Base-by-base conservation (phyloP, 306 rosid species). In the Fragaria nilgerrensis region DNA sequence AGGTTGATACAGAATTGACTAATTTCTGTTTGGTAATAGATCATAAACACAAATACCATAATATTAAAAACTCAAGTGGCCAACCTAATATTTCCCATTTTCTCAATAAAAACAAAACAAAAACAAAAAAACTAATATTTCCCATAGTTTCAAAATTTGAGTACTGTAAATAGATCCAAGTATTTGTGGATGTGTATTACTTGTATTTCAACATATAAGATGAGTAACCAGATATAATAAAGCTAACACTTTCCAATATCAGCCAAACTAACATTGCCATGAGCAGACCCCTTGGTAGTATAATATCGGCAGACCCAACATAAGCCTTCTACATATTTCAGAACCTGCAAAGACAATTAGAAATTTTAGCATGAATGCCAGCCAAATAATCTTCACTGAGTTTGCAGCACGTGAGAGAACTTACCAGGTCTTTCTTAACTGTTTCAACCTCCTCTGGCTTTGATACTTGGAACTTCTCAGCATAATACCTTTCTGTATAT, bases 271-370 rank as follows among this genome's bases (percentile, higher is more conserved):
- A 95, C 99, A 95, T 77, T 77, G 92, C 99, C 99, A 95, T 39
- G 99, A 95, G 89, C 97, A 90, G 71, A 95, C 97, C 62, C 99
- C 99, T 83, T 93, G 96, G 84, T 89, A 92, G 85, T 95, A n/a
- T n/a, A 95, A 81, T 95, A 95, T 53, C 93, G 97, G 80, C 97
- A 89, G 53, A 95, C 97, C 99, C 99, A 95, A 77, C 97, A 92
- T 77, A 95, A 90, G 80, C 99, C 99, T 87, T 95, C 99, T 50
- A 92, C 96, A 78, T 88, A 95, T 77, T 89, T 95, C 85, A 87
- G 82, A 80, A 92, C 93, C 98, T 95, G 82, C 81, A 81, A 83
- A 69, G 70, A 82, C 82, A 55, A 20, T 12, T 45, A 43, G 27
- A 37, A 50, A 50, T n/a, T 66, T 72, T 22, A 70, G 65, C 72